These are phyloP conservation scores for Avena atlantica DNA, from an alignment of 176 grass and related monocot species.

Conservation along the genomic window DNA sequence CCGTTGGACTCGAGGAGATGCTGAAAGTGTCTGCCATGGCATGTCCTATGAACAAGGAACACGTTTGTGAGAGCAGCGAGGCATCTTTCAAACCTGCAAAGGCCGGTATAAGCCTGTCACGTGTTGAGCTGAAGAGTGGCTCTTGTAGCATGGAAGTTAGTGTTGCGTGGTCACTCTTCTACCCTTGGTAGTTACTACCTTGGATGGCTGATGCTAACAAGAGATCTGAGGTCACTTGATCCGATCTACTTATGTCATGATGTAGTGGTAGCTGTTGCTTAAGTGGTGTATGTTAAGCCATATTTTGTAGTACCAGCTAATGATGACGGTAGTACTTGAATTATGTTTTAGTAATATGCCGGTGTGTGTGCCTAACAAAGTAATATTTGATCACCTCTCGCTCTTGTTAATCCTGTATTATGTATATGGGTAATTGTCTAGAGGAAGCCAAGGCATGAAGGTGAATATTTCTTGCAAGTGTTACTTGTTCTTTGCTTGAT, in stretches of 20 bases:
- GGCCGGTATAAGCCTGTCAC: background rate
- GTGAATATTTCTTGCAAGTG: too few species aligned
- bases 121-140: background rate
- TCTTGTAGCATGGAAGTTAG: background rate
- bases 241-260: background rate
- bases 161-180: constrained; percentile 2
- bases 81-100: background rate
- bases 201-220: background rate
- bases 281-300: background rate
- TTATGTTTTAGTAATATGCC: too few species aligned
- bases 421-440: too few species aligned
- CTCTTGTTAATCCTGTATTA: too few species aligned
- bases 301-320: background rate
- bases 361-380: too few species aligned
- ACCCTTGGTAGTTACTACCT: background rate
- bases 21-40: background rate
- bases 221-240: background rate
- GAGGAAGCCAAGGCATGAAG: too few species aligned
- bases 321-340: background rate
- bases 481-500: too few species aligned
- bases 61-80: background rate
- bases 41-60: background rate
- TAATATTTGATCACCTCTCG: too few species aligned
- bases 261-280: background rate
- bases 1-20: background rate